A percentile compares a stretch with the other conserved stretches of the same genome.
Conservation (phyloP, 2,329 filamentous ascomycete genomes). For the Thelonectria discophora region DNA sequence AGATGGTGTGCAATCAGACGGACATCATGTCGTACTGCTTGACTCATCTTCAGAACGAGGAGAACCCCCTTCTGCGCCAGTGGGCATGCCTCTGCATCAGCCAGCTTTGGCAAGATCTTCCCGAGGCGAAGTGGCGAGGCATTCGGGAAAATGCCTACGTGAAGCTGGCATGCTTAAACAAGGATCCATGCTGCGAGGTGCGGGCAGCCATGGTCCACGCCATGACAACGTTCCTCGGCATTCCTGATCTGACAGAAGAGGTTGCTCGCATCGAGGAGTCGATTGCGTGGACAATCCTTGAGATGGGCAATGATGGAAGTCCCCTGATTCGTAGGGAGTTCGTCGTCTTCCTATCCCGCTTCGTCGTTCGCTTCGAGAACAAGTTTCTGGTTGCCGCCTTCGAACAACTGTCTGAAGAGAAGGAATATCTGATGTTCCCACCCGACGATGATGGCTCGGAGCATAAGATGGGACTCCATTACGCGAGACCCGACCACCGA, state of each 20-base stretch:
- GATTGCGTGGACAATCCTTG: conserved; percentile 85
- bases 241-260: conserved; percentile 90
- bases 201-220: conserved; percentile 93
- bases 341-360: conserved; percentile 91
- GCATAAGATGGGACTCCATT: conserved; percentile 71
- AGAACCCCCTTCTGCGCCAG: conserved; percentile 88
- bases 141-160: conserved; percentile 87
- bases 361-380: conserved; percentile 87
- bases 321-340: conserved; percentile 94
- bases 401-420: conserved; percentile 88
- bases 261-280: conserved; percentile 91
- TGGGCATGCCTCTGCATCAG: conserved; percentile 97
- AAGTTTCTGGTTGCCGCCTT: conserved; percentile 93
- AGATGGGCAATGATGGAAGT: conserved; percentile 94
- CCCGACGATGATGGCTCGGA: conserved; percentile 65
- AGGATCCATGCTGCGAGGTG: conserved; percentile 91
- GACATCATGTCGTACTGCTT: conserved; percentile 92
- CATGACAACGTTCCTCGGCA: conserved; percentile 92
- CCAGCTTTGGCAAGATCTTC: conserved; percentile 90
- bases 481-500: conserved; percentile 64
- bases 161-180: conserved; percentile 80
- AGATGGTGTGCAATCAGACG: conserved; percentile 88
- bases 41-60: conserved; percentile 81
- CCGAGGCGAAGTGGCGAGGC: conserved; percentile 95
- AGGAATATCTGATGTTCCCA: conserved; percentile 69